Base-by-base conservation (phyloP, 805 yeast genomes). In the Jamesozyma jinghongensis region DNA sequence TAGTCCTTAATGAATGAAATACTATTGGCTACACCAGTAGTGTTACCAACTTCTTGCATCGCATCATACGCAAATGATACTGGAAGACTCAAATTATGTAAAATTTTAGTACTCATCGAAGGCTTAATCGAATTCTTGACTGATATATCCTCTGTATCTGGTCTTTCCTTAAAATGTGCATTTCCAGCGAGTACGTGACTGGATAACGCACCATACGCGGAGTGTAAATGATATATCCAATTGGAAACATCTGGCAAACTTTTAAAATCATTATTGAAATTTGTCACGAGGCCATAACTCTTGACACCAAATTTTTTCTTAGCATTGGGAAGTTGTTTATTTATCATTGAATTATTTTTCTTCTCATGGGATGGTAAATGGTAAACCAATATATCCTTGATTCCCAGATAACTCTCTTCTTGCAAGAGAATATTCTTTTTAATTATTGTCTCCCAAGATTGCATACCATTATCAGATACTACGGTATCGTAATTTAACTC, bases 61-160 rank as follows among this genome's bases (percentile, higher is more conserved):
- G 62, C 56, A 41, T 61, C 65, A 31, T 54, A 56, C 22, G 65
- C 60, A 40, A 61, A 54, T 1, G 59, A 42, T 17, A 61, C 44
- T 3, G 65, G 65, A 16, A 59, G 42, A 3, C 61, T 46, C 22
- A 61, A 34, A 37, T 61, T 61, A 39, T 58, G 61, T 19, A 56
- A 36, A 13, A 61, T 17, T n/a, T 46, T 52, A 34, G 17, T 36
- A 14, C 35, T 20, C 14, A 32, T 26, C 32, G 33, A 19, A 32
- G 5, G 32, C 12, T 1, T 4, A 4, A 14, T 7, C 10, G 26
- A 14, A 20, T 17, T 22, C 6, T 22, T 22, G 6, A 22, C 26
- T 7, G 26, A 7, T 10, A 7, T 22, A 22, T 37, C 25, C 11
- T 31, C 40, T 8, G 49, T 51, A 3, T 39, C 37, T 7, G 50